A percentile compares a stretch with the other conserved stretches of the same genome.
Evolutionary conservation across 495 filamentous ascomycete genomes (phyloP).

Genomic region (Penicillium cataractarum): DNA sequence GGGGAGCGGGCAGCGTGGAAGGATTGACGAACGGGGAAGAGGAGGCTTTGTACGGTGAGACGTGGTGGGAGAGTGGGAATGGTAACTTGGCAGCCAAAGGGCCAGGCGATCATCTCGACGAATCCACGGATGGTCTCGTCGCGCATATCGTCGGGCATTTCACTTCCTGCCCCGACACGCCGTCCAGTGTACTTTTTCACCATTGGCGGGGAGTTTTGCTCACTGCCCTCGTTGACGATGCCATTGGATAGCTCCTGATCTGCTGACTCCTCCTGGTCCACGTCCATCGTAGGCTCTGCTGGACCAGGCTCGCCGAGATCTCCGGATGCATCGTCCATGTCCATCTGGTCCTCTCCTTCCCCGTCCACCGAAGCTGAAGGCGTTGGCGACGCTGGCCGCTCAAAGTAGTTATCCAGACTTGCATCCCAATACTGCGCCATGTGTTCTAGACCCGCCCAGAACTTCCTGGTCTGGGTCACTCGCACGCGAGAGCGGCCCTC

Average conservation of each 20-base stretch:
- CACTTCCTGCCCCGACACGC: conserved; percentile 62
- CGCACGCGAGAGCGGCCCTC: conserved; percentile 47
- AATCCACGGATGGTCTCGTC: conserved; percentile 71
- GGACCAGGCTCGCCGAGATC: conserved; percentile 12
- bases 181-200: conserved; percentile 51
- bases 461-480: conserved; percentile 60
- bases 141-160: conserved; percentile 78
- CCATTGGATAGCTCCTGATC: conserved; percentile 1
- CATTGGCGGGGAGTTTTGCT: conserved; percentile 12
- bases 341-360: conserved; percentile 18
- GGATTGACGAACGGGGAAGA: conserved; percentile 55
- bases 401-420: conserved; percentile 58
- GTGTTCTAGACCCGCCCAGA: conserved; percentile 60
- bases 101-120: conserved; percentile 77
- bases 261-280: conserved; percentile 37
- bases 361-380: conserved; percentile 22
- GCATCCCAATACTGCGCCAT: conserved; percentile 69
- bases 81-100: conserved; percentile 74
- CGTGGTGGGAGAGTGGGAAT: conserved; percentile 65
- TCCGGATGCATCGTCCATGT: conserved; percentile 19
- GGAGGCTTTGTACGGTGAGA: conserved; percentile 56
- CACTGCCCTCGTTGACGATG: background rate
- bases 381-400: conserved; percentile 38
- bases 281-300: conserved; percentile 36
- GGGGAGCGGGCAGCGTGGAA: conserved; percentile 69